Percentiles rank a stretch among this genome's conserved stretches.
Conservation (phyloP, 2,329 filamentous ascomycete species). For the Rasamsonia emersonii region DNA sequence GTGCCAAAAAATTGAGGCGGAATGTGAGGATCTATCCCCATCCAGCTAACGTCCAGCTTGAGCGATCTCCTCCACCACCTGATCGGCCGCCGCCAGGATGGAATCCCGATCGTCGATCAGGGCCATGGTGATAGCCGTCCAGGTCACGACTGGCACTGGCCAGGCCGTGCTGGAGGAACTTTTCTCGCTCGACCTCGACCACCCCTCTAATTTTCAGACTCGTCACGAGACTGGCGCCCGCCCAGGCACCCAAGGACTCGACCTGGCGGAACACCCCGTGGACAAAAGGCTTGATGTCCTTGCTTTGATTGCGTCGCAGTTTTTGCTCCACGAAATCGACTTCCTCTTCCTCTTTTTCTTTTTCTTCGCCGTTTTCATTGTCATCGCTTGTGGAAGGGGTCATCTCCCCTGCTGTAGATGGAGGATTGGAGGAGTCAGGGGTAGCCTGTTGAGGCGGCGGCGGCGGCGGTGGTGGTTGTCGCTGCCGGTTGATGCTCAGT, state of each 20-base stretch:
- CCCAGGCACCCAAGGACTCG: slow-evolving; percentile 56
- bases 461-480: slow-evolving; percentile 11
- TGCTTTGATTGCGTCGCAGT: slow-evolving; percentile 24
- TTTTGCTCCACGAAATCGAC: slow-evolving; percentile 42
- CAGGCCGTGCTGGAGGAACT: slow-evolving; percentile 46
- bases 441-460: slow-evolving; percentile 6
- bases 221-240: slow-evolving; percentile 53
- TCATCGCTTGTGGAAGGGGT: background rate
- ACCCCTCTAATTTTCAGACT: slow-evolving; percentile 52
- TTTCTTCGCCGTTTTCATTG: slow-evolving; percentile 6
- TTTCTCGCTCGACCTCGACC: slow-evolving; percentile 57
- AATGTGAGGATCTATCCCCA: slow-evolving; percentile 36
- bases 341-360: slow-evolving; percentile 21
- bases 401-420: no score
- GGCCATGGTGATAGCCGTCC: slow-evolving; percentile 24
- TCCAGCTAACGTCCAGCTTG: slow-evolving; percentile 41
- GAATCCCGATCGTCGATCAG: slow-evolving; percentile 32
- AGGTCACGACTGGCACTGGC: slow-evolving; percentile 37
- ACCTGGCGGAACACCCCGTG: slow-evolving; percentile 43
- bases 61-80: slow-evolving; percentile 32
- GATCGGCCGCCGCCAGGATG: slow-evolving; percentile 7
- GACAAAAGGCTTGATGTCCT: slow-evolving; percentile 25
- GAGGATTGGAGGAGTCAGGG: no score
- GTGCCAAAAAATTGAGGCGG: no score
- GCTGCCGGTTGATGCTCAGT: slow-evolving; percentile 20